Conservation (phyloP, 2,329 filamentous ascomycete genomes). For the Hirsutella thompsonii region DNA sequence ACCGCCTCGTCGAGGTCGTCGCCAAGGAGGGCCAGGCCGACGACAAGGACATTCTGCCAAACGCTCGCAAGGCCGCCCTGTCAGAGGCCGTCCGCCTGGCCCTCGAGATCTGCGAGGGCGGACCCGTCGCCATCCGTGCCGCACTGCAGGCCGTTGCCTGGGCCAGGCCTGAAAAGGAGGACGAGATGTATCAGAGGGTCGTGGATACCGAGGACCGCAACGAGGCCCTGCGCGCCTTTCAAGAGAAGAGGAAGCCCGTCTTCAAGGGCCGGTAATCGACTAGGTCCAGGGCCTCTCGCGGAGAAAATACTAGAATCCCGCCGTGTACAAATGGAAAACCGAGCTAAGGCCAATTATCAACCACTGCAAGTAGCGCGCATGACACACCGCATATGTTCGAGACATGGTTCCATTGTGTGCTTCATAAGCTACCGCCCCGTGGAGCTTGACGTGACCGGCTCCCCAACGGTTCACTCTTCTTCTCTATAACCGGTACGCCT, state of each 20-base stretch:
- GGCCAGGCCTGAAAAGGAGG: slow-evolving; percentile 68
- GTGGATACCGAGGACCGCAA: slow-evolving; percentile 74
- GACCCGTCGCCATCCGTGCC: slow-evolving; percentile 68
- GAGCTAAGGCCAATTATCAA: too few species aligned
- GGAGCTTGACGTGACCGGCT: too few species aligned
- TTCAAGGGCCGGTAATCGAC: slow-evolving; percentile 37
- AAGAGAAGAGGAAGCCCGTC: slow-evolving; percentile 46
- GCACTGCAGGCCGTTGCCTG: slow-evolving; percentile 66
- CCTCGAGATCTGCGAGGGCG: slow-evolving; percentile 77
- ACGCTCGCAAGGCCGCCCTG: slow-evolving; percentile 55
- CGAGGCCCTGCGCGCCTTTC: slow-evolving; percentile 80
- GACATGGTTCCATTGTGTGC: too few species aligned
- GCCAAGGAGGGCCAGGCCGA: slow-evolving; percentile 29
- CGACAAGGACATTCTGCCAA: slow-evolving; percentile 29
- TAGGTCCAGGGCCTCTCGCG: not conserved
- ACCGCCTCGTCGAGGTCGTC: slow-evolving; percentile 74
- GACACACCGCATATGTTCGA: too few species aligned
- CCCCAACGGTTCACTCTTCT: too few species aligned
- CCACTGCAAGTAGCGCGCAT: too few species aligned
- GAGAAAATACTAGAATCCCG: not conserved
- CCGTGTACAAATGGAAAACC: not conserved
- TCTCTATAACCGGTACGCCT: too few species aligned
- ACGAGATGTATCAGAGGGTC: slow-evolving; percentile 73
- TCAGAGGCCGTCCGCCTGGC: slow-evolving; percentile 69
- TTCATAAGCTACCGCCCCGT: too few species aligned